Percentiles rank a stretch among this genome's conserved stretches.
Conservation (phyloP, 257 asterid species). For the Forsythia viridissima region DNA sequence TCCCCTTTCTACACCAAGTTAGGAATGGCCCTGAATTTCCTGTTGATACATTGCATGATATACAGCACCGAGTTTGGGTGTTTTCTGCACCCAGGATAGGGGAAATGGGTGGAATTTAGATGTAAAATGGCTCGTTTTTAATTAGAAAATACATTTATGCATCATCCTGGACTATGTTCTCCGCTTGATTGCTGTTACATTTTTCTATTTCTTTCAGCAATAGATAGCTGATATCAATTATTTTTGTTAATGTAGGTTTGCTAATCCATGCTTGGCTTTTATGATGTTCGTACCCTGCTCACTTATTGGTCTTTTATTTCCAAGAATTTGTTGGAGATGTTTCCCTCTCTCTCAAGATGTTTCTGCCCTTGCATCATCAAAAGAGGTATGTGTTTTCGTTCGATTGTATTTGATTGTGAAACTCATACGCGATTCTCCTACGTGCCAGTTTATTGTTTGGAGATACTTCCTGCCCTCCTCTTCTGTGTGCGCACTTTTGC, state of each 20-base stretch:
- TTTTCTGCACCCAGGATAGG: not conserved
- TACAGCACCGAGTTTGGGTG: not conserved
- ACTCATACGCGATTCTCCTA: not conserved
- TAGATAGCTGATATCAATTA: constrained; percentile 4
- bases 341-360: constrained; percentile 73
- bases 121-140: not conserved
- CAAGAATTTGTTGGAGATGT: constrained; percentile 61
- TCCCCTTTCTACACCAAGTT: not conserved
- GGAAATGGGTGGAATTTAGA: not conserved
- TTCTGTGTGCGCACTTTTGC: not conserved
- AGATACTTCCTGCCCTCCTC: constrained; percentile 16
- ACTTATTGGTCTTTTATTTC: constrained; percentile 76
- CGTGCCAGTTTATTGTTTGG: constrained; percentile 6
- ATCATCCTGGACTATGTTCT: not conserved
- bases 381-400: constrained; percentile 55
- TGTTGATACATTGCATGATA: not conserved
- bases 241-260: constrained; percentile 59
- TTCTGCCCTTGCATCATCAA: constrained; percentile 44
- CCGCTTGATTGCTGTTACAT: not conserved
- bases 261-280: constrained; percentile 77
- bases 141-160: not conserved
- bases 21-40: not conserved
- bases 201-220: not conserved
- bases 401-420: constrained; percentile 15
- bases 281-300: constrained; percentile 91